These are phyloP conservation scores for Globisporangium alternatum DNA, from an alignment of 352 stramenopile species.

Conservation along the genomic window DNA sequence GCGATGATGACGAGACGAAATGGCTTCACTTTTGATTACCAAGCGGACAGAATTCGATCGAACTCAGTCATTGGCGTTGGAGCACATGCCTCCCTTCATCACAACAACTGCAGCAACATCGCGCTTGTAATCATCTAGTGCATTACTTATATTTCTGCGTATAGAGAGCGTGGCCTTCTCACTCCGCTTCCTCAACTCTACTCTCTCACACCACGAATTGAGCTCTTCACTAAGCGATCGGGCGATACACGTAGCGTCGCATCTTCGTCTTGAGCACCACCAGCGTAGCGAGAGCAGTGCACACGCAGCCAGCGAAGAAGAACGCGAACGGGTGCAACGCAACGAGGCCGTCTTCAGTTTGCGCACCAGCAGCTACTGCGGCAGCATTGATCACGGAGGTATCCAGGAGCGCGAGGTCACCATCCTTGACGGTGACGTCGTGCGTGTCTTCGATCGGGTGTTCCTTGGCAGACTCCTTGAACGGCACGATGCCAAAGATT, in stretches of 20 bases:
- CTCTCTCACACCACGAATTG: background rate
- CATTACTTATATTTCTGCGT: background rate
- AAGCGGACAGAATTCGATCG: background rate
- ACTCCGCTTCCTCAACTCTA: background rate
- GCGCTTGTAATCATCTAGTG: background rate
- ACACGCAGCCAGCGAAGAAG: slow-evolving; percentile 62
- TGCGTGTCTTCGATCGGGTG: slow-evolving; percentile 90
- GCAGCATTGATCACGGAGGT: background rate
- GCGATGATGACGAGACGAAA: slow-evolving; percentile 9
- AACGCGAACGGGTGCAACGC: slow-evolving; percentile 38
- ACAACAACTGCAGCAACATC: background rate
- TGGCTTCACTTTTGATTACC: background rate
- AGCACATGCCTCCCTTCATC: too few relatives aligned
- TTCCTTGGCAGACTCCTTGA: slow-evolving; percentile 64
- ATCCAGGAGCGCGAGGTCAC: slow-evolving; percentile 1
- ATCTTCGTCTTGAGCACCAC: slow-evolving; percentile 43
- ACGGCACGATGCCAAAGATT: slow-evolving; percentile 75
- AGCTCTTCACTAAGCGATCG: slow-evolving; percentile 35
- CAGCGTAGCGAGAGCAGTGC: slow-evolving; percentile 37
- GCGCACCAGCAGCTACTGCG: slow-evolving; percentile 13
- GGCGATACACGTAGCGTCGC: slow-evolving; percentile 57
- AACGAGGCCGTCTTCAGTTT: slow-evolving; percentile 17
- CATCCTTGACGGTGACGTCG: slow-evolving; percentile 61
- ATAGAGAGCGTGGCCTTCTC: background rate
- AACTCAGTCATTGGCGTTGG: background rate